Evolutionary conservation across 768 basidiomycete species (phyloP).

Genomic region (Mycena kentingensis): DNA sequence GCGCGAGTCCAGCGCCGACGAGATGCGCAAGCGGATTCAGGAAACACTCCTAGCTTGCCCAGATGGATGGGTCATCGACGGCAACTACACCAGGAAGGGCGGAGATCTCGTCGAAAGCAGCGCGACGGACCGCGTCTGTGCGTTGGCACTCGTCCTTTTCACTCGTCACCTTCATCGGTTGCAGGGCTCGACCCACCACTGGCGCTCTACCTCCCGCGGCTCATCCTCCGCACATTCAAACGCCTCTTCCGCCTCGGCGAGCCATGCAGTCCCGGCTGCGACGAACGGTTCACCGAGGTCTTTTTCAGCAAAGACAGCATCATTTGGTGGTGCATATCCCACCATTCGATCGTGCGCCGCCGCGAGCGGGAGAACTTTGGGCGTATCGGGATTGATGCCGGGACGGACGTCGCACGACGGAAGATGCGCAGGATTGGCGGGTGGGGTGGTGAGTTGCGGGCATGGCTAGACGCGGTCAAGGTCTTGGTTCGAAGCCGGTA

Average conservation of each 20-base stretch:
- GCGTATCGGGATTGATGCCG: constrained; percentile 34
- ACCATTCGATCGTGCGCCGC: constrained; percentile 39
- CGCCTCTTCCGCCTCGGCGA: constrained; percentile 39
- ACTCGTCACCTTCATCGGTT: background rate
- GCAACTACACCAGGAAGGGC: constrained; percentile 38
- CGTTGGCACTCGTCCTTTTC: background rate
- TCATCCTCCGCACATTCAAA: constrained; percentile 53
- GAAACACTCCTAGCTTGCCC: constrained; percentile 30
- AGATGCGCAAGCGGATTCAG: constrained; percentile 30
- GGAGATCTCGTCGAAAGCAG: constrained; percentile 37
- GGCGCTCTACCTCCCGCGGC: constrained; percentile 58
- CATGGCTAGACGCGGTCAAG: constrained; percentile 43
- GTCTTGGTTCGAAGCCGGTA: constrained; percentile 30
- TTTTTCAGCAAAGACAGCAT: constrained; percentile 55
- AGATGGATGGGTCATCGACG: constrained; percentile 58
- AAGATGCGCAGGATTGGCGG: constrained; percentile 56
- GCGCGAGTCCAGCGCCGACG: constrained; percentile 25
- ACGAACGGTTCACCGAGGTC: constrained; percentile 39
- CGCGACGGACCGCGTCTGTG: constrained; percentile 58
- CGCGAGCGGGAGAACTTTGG: constrained; percentile 31
- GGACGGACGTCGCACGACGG: constrained; percentile 29
- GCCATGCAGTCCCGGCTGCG: constrained; percentile 53
- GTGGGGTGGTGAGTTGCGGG: constrained; percentile 44
- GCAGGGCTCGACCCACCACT: constrained; percentile 77
- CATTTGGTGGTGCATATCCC: constrained; percentile 50